Evolutionary conservation across 805 yeast species (phyloP).

Genomic region (Starmerella etchellsii): DNA sequence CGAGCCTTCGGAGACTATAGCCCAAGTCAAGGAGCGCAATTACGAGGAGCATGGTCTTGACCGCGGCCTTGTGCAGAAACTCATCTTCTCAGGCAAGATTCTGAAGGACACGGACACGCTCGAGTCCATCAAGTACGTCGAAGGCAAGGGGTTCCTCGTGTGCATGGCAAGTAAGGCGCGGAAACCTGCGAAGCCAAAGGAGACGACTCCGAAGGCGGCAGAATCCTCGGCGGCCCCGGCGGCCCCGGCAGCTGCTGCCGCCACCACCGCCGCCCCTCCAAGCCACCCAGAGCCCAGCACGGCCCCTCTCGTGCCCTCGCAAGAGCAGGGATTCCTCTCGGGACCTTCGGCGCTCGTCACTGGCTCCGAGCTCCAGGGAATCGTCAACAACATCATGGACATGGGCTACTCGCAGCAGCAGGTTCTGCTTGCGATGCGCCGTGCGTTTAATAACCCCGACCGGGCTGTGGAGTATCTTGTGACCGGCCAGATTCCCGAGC

Average conservation of each 20-base stretch:
- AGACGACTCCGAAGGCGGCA: slow-evolving; percentile 15
- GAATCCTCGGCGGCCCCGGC: slow-evolving; percentile 13
- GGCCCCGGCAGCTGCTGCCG: background rate
- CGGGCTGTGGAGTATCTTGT: slow-evolving; percentile 92
- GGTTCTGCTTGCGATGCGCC: slow-evolving; percentile 81
- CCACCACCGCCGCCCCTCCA: slow-evolving; percentile 6
- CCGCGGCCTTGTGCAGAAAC: slow-evolving; percentile 63
- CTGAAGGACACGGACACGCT: slow-evolving; percentile 71
- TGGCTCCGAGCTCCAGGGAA: slow-evolving; percentile 63
- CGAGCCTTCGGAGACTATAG: slow-evolving; percentile 53
- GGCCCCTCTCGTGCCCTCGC: slow-evolving; percentile 16
- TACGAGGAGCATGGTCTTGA: slow-evolving; percentile 50
- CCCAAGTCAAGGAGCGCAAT: slow-evolving; percentile 59
- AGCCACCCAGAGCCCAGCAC: slow-evolving; percentile 18
- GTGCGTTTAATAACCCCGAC: slow-evolving; percentile 95
- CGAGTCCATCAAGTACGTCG: slow-evolving; percentile 61
- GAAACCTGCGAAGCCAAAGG: slow-evolving; percentile 15
- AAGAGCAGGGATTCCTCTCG: slow-evolving; percentile 5
- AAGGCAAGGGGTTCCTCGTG: slow-evolving; percentile 71
- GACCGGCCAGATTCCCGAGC: slow-evolving; percentile 70
- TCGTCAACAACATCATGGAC: slow-evolving; percentile 73
- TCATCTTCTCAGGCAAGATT: slow-evolving; percentile 87
- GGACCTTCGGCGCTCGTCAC: slow-evolving; percentile 40
- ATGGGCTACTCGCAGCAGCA: slow-evolving; percentile 89
- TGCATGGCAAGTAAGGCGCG: slow-evolving; percentile 64